A percentile compares a stretch with the other conserved stretches of the same genome.
Evolutionary conservation across 495 filamentous ascomycete species (phyloP).

Genomic region (Ascobolus immersus): DNA sequence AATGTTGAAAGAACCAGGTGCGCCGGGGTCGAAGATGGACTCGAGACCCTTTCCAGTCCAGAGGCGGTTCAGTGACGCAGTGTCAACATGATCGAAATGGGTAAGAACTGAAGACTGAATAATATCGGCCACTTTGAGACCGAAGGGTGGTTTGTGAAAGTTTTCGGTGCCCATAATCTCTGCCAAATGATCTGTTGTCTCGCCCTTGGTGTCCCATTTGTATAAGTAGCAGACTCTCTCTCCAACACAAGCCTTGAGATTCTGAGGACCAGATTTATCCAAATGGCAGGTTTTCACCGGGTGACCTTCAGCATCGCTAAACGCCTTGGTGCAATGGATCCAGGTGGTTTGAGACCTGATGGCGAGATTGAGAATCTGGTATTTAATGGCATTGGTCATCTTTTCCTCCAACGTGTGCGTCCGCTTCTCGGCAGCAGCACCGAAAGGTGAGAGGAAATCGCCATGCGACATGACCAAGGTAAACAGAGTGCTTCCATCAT

Average conservation of each 20-base stretch:
- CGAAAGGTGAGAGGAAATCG: too few species aligned
- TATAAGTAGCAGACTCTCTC: constrained; percentile 11
- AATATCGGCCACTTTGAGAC: constrained; percentile 7
- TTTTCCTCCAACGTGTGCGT: too few species aligned
- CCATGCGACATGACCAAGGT: too few species aligned
- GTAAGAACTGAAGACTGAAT: constrained; percentile 10
- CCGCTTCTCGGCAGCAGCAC: too few species aligned
- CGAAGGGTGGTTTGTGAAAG: constrained; percentile 5
- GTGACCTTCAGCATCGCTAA: constrained; percentile 5
- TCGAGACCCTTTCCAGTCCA: constrained; percentile 2
- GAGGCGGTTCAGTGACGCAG: not conserved
- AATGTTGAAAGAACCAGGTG: constrained; percentile 8
- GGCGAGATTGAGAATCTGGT: constrained; percentile 4
- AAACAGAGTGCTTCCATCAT: too few species aligned
- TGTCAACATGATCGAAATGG: not conserved
- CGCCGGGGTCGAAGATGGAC: constrained; percentile 5
- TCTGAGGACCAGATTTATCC: constrained; percentile 9
- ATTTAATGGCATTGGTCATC: not conserved
- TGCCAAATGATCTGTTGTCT: constrained; percentile 8
- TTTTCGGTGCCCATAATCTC: constrained; percentile 8
- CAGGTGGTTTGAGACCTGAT: constrained; percentile 6
- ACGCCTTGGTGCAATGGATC: constrained; percentile 11
- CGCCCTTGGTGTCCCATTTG: constrained; percentile 8
- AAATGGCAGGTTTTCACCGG: constrained; percentile 6
- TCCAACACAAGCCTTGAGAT: constrained; percentile 10